A percentile compares a stretch with the other conserved stretches of the same genome.
Conservation (phyloP, 805 yeast genomes). For the Cyberlindnera euphorbiiphila region DNA sequence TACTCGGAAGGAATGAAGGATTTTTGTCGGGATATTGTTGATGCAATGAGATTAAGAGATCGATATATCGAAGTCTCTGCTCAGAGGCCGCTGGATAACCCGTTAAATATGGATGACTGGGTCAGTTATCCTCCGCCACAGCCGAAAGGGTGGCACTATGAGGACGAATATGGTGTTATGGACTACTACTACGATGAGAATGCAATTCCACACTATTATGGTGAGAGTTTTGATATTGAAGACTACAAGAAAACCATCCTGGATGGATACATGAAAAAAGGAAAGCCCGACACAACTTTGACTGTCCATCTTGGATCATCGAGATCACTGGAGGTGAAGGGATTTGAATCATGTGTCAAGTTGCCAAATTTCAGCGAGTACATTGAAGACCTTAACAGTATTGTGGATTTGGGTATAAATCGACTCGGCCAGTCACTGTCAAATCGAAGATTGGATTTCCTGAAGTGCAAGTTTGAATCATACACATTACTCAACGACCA, state of each 20-base stretch:
- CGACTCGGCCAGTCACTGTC: slow-evolving; percentile 18
- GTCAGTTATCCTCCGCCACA: slow-evolving; percentile 76
- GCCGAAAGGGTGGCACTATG: slow-evolving; percentile 40
- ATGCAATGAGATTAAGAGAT: slow-evolving; percentile 49
- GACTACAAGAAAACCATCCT: slow-evolving; percentile 25
- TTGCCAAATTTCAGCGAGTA: slow-evolving; percentile 31
- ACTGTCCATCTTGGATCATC: neutral
- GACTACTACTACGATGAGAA: slow-evolving; percentile 25
- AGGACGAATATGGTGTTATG: slow-evolving; percentile 26
- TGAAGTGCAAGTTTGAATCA: slow-evolving; percentile 34
- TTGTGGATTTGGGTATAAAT: slow-evolving; percentile 21
- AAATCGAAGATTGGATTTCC: slow-evolving; percentile 29
- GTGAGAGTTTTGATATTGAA: slow-evolving; percentile 32
- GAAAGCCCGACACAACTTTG: slow-evolving; percentile 1
- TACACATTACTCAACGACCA: slow-evolving; percentile 33
- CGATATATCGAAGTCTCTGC: slow-evolving; percentile 59
- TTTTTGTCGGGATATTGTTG: slow-evolving; percentile 16
- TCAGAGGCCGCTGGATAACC: slow-evolving; percentile 69
- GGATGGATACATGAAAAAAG: slow-evolving; percentile 5
- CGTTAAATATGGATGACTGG: slow-evolving; percentile 67
- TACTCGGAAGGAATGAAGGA: slow-evolving; percentile 12
- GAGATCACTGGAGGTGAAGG: slow-evolving; percentile 7
- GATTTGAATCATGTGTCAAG: slow-evolving; percentile 10
- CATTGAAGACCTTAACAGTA: slow-evolving; percentile 28
- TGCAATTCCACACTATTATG: slow-evolving; percentile 31